phyloP scores from a whole-genome alignment of 805 yeast genomes.

The Candida peoriensis region DNA sequence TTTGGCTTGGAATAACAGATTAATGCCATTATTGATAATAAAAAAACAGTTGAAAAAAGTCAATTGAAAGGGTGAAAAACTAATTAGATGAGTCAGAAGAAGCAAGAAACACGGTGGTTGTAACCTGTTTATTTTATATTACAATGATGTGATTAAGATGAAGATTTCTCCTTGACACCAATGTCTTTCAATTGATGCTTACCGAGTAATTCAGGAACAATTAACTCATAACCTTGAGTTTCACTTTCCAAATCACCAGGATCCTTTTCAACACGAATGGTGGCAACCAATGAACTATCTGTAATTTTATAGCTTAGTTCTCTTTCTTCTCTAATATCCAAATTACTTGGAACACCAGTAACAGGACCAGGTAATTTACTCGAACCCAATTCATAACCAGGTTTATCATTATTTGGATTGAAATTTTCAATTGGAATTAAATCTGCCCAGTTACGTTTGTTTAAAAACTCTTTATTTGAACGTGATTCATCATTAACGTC shows the following conservation, averaged over 20 bases:
- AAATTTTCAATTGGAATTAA: slow-evolving; percentile 46
- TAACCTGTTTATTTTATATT: no score
- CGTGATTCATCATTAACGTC: slow-evolving; percentile 53
- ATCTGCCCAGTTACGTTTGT: slow-evolving; percentile 70
- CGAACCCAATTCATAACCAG: slow-evolving; percentile 26
- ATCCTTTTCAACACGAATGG: slow-evolving; percentile 71
- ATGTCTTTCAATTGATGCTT: slow-evolving; percentile 12
- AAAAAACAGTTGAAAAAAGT: neutral
- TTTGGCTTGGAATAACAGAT: no score
- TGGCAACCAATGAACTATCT: slow-evolving; percentile 55
- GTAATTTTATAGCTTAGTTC: slow-evolving; percentile 50
- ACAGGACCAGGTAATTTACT: slow-evolving; percentile 41
- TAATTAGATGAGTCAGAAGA: no score
- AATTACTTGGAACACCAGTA: slow-evolving; percentile 6
- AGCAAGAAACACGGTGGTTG: no score
- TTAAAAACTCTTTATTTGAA: slow-evolving; percentile 49
- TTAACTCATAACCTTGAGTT: slow-evolving; percentile 61
- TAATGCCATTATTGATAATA: neutral
- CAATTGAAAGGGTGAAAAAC: neutral
- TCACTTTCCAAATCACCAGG: slow-evolving; percentile 39
- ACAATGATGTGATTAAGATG: no score
- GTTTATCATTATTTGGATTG: slow-evolving; percentile 10
- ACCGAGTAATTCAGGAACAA: slow-evolving; percentile 55
- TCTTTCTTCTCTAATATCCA: slow-evolving; percentile 23
- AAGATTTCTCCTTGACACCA: slow-evolving; percentile 13